Percentiles rank a stretch among this genome's conserved stretches.
phyloP scores from a whole-genome alignment of 2,329 filamentous ascomycete species.

The Chrysosporium queenslandicum region DNA sequence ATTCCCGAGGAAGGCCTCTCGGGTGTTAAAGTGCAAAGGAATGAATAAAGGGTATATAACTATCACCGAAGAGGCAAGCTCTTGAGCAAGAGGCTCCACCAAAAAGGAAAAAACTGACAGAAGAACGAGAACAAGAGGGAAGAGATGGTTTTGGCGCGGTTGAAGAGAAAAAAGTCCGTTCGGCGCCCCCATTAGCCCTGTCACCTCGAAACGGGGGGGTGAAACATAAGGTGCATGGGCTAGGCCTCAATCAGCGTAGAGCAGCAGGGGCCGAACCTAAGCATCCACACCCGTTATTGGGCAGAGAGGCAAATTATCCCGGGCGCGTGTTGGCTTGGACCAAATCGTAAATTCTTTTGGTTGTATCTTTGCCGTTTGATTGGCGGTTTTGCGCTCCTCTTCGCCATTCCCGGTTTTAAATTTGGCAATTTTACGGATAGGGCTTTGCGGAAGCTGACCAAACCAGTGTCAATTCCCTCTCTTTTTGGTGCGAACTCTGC shows the following conservation, averaged over 20 bases:
- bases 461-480: too few relatives aligned
- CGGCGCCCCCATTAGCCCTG: not conserved
- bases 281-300: conserved; percentile 7
- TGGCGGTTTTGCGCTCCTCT: not conserved
- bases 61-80: not conserved
- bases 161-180: not conserved
- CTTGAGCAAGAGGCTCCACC: not conserved
- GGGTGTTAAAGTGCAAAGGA: not conserved
- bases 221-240: conserved; percentile 8
- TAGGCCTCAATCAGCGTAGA: conserved; percentile 4
- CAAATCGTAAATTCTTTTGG: not conserved
- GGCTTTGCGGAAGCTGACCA: too few relatives aligned
- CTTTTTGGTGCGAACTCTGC: not conserved
- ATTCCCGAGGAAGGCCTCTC: not conserved
- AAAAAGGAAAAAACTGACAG: not conserved
- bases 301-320: conserved; percentile 1
- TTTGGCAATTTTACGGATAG: too few relatives aligned
- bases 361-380: not conserved
- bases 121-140: not conserved
- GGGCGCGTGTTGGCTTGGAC: not conserved
- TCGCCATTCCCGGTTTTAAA: not conserved
- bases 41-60: not conserved
- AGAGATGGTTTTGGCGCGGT: too few relatives aligned
- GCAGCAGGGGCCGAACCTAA: not conserved
- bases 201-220: conserved; percentile 3